Conservation (phyloP, 2,329 filamentous ascomycete species). For the Rhinocladiella mackenziei region DNA sequence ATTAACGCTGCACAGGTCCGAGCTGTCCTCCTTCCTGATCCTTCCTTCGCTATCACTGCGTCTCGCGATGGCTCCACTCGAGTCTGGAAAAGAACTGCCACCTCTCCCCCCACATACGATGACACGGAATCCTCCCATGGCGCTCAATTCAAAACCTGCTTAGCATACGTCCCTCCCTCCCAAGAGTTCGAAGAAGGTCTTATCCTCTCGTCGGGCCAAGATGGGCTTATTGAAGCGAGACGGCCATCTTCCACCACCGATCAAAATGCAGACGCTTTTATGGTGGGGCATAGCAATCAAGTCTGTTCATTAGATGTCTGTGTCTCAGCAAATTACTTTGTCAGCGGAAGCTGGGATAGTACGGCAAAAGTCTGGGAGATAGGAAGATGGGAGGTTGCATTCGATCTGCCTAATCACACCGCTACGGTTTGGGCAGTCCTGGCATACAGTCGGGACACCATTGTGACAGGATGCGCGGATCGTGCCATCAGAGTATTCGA, state of each 20-base stretch:
- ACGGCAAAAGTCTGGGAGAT: conserved; percentile 82
- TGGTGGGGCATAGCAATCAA: conserved; percentile 82
- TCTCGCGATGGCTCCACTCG: conserved; percentile 90
- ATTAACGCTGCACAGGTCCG: conserved; percentile 63
- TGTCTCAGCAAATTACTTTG: conserved; percentile 66
- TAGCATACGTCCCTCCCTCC: conserved; percentile 71
- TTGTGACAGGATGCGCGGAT: conserved; percentile 88
- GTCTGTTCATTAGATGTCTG: conserved; percentile 82
- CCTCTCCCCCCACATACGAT: conserved; percentile 68
- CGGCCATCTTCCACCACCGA: conserved; percentile 62
- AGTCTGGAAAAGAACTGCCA: conserved; percentile 68
- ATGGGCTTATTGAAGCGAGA: conserved; percentile 87
- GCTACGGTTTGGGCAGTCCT: conserved; percentile 89
- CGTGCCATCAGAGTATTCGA: conserved; percentile 82
- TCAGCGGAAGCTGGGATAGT: conserved; percentile 92
- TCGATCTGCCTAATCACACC: conserved; percentile 69
- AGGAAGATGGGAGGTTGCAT: conserved; percentile 76
- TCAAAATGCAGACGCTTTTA: conserved; percentile 77
- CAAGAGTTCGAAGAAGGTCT: conserved; percentile 69
- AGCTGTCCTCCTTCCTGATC: conserved; percentile 71
- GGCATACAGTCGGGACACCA: conserved; percentile 70
- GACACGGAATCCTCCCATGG: conserved; percentile 74
- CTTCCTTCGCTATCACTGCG: conserved; percentile 71
- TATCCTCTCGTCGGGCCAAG: conserved; percentile 81
- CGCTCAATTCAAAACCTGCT: conserved; percentile 79